Percentiles rank a stretch among this genome's conserved stretches.
Conservation (phyloP, 768 basidiomycete species). For the Agrocybe pediades region DNA sequence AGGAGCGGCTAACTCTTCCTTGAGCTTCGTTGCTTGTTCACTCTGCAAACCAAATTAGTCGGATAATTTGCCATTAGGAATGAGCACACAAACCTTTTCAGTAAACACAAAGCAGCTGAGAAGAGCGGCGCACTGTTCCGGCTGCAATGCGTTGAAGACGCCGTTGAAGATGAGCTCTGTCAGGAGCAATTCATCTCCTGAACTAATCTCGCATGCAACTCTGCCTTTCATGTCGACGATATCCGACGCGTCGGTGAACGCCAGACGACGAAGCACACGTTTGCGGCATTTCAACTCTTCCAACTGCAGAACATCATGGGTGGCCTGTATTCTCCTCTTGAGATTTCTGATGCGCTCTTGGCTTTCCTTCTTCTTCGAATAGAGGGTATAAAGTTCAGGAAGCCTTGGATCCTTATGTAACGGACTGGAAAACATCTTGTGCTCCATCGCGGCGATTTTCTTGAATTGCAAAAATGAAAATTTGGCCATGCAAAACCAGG, state of each 20-base stretch:
- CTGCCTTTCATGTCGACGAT: conserved; percentile 98
- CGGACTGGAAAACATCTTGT: conserved; percentile 77
- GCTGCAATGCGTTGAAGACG: conserved; percentile 85
- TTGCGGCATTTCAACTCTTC: conserved; percentile 97
- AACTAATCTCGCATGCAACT: conserved; percentile 97
- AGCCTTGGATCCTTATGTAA: conserved; percentile 80
- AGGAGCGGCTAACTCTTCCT: conserved; percentile 92
- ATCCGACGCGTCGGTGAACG: conserved; percentile 85
- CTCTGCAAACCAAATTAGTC: conserved; percentile 49
- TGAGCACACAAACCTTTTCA: conserved; percentile 70
- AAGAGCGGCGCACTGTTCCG: conserved; percentile 93
- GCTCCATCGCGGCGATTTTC: conserved; percentile 48
- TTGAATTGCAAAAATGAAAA: not conserved
- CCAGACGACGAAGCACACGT: conserved; percentile 88
- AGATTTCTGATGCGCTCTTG: conserved; percentile 72
- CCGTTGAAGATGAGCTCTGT: conserved; percentile 99
- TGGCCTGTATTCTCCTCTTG: conserved; percentile 86
- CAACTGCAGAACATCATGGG: conserved; percentile 90
- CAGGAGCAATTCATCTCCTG: conserved; percentile 93
- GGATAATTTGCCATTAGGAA: not conserved
- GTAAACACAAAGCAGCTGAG: conserved; percentile 97
- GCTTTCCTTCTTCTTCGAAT: conserved; percentile 71
- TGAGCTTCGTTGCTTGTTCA: conserved; percentile 81
- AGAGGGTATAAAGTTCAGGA: conserved; percentile 79
- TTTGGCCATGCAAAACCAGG: not conserved